Conservation (phyloP, 305 asterid genomes). For the Rubia peregrina region DNA sequence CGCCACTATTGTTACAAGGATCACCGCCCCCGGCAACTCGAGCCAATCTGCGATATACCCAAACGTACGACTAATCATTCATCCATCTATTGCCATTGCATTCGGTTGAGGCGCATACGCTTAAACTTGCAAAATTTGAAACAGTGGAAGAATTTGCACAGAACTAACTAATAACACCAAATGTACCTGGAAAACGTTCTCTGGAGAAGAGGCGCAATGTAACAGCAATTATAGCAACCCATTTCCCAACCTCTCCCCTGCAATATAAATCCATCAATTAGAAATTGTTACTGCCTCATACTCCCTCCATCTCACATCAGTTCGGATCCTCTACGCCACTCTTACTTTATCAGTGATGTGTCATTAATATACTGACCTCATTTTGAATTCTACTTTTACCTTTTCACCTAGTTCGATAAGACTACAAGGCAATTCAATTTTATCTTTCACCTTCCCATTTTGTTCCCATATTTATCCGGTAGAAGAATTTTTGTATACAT, state of each 20-base stretch:
- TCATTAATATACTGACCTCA: no score
- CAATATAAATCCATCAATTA: neutral
- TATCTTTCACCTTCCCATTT: no score
- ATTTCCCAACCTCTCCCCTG: constrained; percentile 90
- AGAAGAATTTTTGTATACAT: no score
- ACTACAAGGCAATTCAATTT: no score
- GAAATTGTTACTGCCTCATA: neutral
- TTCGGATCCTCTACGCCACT: no score
- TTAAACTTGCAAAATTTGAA: no score
- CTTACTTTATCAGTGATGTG: no score
- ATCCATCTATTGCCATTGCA: no score
- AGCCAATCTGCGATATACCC: constrained; percentile 61
- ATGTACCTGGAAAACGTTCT: constrained; percentile 51
- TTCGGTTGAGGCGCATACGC: no score
- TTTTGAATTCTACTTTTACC: no score
- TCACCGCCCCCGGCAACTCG: constrained; percentile 66
- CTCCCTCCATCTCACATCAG: neutral
- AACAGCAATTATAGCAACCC: constrained; percentile 66
- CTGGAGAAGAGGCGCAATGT: constrained; percentile 77
- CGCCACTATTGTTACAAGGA: constrained; percentile 67
- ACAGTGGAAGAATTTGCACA: neutral
- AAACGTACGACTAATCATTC: neutral
- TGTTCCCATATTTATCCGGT: no score
- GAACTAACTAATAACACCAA: neutral
- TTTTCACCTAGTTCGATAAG: no score